phyloP scores from a whole-genome alignment of 2,329 filamentous ascomycete genomes.

The Ceratocystis lukuohia region DNA sequence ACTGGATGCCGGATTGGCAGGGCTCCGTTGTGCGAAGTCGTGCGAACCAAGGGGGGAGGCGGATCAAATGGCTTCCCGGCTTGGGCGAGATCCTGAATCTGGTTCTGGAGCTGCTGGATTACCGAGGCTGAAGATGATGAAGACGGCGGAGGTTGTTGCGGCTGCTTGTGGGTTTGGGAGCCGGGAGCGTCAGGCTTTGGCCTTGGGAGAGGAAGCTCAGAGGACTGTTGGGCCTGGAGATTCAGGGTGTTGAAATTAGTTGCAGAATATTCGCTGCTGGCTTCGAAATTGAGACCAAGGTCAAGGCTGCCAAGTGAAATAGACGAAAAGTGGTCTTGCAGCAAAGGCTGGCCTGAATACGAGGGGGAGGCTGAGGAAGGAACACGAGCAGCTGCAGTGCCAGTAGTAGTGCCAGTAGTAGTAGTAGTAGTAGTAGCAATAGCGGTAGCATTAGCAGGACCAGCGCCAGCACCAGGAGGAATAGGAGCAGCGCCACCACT shows the following conservation, averaged over 20 bases:
- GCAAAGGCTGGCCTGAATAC: constrained; percentile 1
- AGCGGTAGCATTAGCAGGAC: background rate
- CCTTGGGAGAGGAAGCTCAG: background rate
- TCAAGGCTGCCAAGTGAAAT: constrained; percentile 11
- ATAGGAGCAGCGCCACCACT: background rate
- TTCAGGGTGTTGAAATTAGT: background rate
- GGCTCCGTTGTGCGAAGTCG: constrained; percentile 31
- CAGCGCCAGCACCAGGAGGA: background rate
- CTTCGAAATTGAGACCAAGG: constrained; percentile 10
- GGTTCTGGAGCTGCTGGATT: constrained; percentile 21
- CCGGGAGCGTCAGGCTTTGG: background rate
- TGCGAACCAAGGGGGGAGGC: constrained; percentile 35
- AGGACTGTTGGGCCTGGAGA: constrained; percentile 1
- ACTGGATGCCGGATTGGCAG: constrained; percentile 43
- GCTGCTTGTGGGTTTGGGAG: background rate
- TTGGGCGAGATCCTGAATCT: constrained; percentile 11
- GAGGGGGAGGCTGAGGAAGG: constrained; percentile 8
- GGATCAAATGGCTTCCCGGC: constrained; percentile 1
- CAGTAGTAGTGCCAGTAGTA: background rate
- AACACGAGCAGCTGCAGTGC: constrained; percentile 1
- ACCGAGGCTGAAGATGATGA: constrained; percentile 15
- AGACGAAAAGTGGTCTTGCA: constrained; percentile 13
- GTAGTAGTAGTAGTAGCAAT: background rate
- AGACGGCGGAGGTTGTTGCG: background rate
- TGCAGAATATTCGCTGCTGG: constrained; percentile 6